Base-by-base conservation (phyloP, 257 asterid genomes). In the Agastache rugosa region DNA sequence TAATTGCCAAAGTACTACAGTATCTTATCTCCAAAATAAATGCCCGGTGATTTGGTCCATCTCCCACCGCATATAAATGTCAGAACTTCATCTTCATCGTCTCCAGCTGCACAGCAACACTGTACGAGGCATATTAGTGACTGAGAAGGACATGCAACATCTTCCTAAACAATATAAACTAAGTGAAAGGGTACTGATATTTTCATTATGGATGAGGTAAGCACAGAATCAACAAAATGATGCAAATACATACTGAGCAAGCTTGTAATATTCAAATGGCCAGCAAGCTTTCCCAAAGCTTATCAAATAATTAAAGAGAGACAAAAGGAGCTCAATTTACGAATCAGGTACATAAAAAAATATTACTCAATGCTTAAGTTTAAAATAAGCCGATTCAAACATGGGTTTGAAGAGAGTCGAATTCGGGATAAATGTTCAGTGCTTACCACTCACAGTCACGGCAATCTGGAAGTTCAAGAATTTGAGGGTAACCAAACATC, bases 391-490 rank as follows among this genome's bases (percentile, higher is more conserved):
- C 37, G 29, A 48, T 55, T 65, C n/a, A 66, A 61, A 63, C 37
- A 69, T 34, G 48, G 25, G 48, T 10, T 31, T 74, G 64, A 29
- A 44, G 22, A 51, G 73, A 59, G 51, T 58, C 61, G 34, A 27
- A 79, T 55, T 29, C 70, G 11, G 50, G 41, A 34, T 8, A 19
- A 31, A 19, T 53, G n/a, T 41, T 65, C 42, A 65, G 60, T 41
- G 63, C 51, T 78, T 70, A 66, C 78, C 76, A 16, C 73, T 77
- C 63, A 65, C 75, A 15, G 66, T 77, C 63, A 65, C 73, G 11
- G 66, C 73, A 67, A 71, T 56, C 75, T 39, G 62, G 78, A 74
- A 69, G 76, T 55, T 58, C 51, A 16, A 60, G 74, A 54, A 54
- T 66, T 22, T 48, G 75, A 59, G 50, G 59, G 62, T 37, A 50